Percentiles rank a stretch among this genome's conserved stretches.
phyloP scores from a whole-genome alignment of 352 stramenopile genomes.

The Globisporangium polare region DNA sequence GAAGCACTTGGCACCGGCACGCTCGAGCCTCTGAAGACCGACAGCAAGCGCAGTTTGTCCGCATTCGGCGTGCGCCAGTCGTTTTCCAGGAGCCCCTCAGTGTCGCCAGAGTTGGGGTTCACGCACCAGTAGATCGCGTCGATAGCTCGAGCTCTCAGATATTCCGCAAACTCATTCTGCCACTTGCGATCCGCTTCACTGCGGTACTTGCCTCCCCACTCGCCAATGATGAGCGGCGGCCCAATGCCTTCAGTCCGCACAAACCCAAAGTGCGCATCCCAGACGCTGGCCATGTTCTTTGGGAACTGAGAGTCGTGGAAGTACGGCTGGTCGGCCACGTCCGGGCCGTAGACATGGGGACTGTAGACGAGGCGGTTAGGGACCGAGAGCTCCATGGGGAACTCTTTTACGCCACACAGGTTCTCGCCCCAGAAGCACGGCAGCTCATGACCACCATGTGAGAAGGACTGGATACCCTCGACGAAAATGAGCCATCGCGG shows the following conservation, averaged over 20 bases:
- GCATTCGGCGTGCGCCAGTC: slow-evolving; percentile 52
- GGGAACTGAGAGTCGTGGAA: slow-evolving; percentile 35
- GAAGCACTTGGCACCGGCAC: slow-evolving; percentile 13
- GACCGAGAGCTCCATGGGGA: slow-evolving; percentile 26
- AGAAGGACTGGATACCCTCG: slow-evolving; percentile 37
- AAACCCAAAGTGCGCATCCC: slow-evolving; percentile 57
- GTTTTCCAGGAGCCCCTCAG: slow-evolving; percentile 43
- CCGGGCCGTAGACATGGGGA: slow-evolving; percentile 46
- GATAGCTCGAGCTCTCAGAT: slow-evolving; percentile 25
- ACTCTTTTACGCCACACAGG: slow-evolving; percentile 23
- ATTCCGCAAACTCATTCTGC: slow-evolving; percentile 46
- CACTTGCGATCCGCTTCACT: slow-evolving; percentile 33
- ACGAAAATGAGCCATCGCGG: slow-evolving; percentile 53
- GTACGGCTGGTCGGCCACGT: slow-evolving; percentile 40
- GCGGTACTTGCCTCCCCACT: slow-evolving; percentile 52
- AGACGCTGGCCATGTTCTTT: slow-evolving; percentile 48
- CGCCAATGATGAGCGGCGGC: too few relatives aligned
- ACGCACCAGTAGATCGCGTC: slow-evolving; percentile 61
- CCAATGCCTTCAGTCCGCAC: slow-evolving; percentile 25
- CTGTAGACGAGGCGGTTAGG: slow-evolving; percentile 45
- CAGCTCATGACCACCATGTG: slow-evolving; percentile 8
- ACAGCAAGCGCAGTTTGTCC: slow-evolving; percentile 45
- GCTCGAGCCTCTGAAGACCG: slow-evolving; percentile 31
- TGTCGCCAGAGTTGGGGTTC: slow-evolving; percentile 62
- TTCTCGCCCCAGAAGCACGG: slow-evolving; percentile 59